These are phyloP conservation scores for Zygoascus tannicola DNA, from an alignment of 805 yeast species.

Conservation along the genomic window DNA sequence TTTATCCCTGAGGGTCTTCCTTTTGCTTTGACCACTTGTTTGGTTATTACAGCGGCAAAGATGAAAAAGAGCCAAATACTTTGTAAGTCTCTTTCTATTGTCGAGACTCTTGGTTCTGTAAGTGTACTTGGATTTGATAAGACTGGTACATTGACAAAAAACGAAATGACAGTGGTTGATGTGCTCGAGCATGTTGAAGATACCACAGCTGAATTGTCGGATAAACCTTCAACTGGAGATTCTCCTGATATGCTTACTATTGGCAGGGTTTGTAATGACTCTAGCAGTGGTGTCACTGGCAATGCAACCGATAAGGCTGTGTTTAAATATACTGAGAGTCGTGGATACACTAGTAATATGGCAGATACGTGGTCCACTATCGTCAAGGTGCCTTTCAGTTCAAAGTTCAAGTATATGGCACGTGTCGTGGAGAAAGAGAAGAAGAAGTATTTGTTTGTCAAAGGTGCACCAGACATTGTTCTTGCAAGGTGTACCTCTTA, in stretches of 20 bases:
- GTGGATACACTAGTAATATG: neutral
- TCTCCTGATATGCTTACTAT: constrained; percentile 4
- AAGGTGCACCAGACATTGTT: constrained; percentile 42
- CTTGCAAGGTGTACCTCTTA: constrained; percentile 24
- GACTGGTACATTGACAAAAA: constrained; percentile 43
- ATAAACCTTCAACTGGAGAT: constrained; percentile 6
- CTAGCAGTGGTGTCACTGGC: constrained; percentile 26
- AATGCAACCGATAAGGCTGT: constrained; percentile 44
- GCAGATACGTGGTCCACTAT: constrained; percentile 1
- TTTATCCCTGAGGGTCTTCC: constrained; percentile 43
- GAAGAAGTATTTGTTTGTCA: constrained; percentile 23
- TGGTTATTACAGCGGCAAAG: constrained; percentile 38
- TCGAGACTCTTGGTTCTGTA: constrained; percentile 51
- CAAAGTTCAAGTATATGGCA: constrained; percentile 34
- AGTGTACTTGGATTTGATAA: constrained; percentile 46
- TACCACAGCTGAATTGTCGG: neutral
- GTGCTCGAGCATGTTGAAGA: too few relatives aligned
- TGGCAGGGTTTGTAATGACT: neutral
- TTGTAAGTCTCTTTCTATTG: constrained; percentile 38
- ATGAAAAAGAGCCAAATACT: constrained; percentile 39
- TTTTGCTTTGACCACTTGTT: constrained; percentile 42
- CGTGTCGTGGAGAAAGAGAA: constrained; percentile 25
- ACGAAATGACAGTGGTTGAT: constrained; percentile 31
- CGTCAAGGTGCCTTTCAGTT: constrained; percentile 32
- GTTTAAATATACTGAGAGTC: constrained; percentile 29